Percentiles rank a stretch among this genome's conserved stretches.
phyloP scores from a whole-genome alignment of 495 filamentous ascomycete genomes.

The Daldinia bambusicola region DNA sequence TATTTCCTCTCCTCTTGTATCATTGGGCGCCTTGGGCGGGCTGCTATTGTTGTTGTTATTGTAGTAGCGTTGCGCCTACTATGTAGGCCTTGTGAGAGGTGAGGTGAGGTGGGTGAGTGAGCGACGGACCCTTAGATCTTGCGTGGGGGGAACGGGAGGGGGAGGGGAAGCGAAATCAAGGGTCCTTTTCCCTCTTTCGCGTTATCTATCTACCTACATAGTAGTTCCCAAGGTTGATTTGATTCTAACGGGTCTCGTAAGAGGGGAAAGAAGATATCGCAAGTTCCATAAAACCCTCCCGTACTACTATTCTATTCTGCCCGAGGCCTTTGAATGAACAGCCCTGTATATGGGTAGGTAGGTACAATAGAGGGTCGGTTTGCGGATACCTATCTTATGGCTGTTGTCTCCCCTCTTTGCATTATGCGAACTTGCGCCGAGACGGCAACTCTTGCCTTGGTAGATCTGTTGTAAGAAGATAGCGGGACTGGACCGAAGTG shows the following conservation, averaged over 20 bases:
- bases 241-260: slow-evolving; percentile 4
- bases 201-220: no score
- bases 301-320: slow-evolving; percentile 1
- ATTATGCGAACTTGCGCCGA: slow-evolving; percentile 10
- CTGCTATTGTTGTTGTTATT: no score
- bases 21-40: slow-evolving; percentile 25
- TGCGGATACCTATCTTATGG: not conserved
- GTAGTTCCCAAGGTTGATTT: slow-evolving; percentile 13
- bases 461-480: slow-evolving; percentile 6
- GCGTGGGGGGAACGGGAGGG: slow-evolving; percentile 21
- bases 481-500: no score
- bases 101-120: no score
- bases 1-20: slow-evolving; percentile 1
- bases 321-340: slow-evolving; percentile 17
- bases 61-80: slow-evolving; percentile 31
- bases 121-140: slow-evolving; percentile 18
- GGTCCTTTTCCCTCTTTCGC: not conserved
- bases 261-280: slow-evolving; percentile 14
- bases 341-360: not conserved
- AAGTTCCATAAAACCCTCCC: slow-evolving; percentile 1
- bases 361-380: not conserved
- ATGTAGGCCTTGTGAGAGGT: no score
- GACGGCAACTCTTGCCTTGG: not conserved
- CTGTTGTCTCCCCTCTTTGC: slow-evolving; percentile 3
- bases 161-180: not conserved